Evolutionary conservation across 2,329 filamentous ascomycete genomes (phyloP), one percentile per base, ranked within the genome.

Genomic region (Thelonectria discophora): DNA sequence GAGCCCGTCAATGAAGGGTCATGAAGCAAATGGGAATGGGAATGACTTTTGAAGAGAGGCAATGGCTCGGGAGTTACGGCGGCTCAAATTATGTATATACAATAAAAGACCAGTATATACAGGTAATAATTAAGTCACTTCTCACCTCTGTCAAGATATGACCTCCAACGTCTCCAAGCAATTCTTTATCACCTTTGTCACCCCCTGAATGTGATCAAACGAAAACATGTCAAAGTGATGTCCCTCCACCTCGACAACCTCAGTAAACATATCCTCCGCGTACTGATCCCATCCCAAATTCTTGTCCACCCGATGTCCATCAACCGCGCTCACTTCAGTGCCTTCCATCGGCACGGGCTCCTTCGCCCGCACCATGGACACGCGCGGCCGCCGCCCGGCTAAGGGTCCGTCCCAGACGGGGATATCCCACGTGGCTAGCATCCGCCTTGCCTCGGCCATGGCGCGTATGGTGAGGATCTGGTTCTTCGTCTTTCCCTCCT

Each of bases 161-260:
- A 15, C n/a, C 24, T 74, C 72, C 50, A 74, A 46, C 20, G 24
- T 21, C n/a, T 58, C 24, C 30, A 74, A 39, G 3, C 59, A 64
- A 10, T 61, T 27, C 45, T 62, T 67, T 0, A 78, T 72, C 12
- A 65, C 67, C 47, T 51, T 57, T 17, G 76, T 72, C 15, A 72
- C 76, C 7, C 59, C 70, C 1, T 63, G 56, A 34, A 77, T 68
- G 37, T 70, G 70, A 8, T 71, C 60, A 42, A 67, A 70, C 2
- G 70, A 69, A 66, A 84, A 84, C 40, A 84, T 72, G 55, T 77
- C 77, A 63, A 82, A 87, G 64, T 87, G 84, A 58, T 86, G 78
- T 0, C 84, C 83, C 1, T 82, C 76, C 2, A 86, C 75, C 11
- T 83, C 79, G n/a, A 84, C 61, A 1, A 84, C 75, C 12, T 78